These are phyloP conservation scores for Colletotrichum gloeosporioides DNA, from an alignment of 2,329 filamentous ascomycete genomes.

Conservation along the genomic window DNA sequence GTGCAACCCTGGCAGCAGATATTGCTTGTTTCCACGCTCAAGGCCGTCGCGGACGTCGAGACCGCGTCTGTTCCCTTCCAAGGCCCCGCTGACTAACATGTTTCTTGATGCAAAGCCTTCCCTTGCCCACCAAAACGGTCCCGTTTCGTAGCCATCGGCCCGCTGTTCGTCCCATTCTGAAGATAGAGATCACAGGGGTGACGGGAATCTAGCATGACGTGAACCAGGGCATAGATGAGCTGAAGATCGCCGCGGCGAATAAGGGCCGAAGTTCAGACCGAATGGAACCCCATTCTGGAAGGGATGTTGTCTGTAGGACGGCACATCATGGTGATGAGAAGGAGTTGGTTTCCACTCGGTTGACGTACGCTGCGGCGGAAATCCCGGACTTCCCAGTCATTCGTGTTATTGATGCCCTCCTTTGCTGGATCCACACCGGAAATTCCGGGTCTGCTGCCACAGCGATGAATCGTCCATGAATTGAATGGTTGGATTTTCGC, in stretches of 20 bases:
- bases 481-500: background rate
- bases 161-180: slow-evolving; percentile 7
- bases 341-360: background rate
- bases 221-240: background rate
- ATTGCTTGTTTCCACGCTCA: background rate
- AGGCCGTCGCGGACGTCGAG: background rate
- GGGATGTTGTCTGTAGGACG: background rate
- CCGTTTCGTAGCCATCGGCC: background rate
- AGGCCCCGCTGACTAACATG: background rate
- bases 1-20: background rate
- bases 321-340: background rate
- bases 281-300: background rate
- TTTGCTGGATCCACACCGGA: background rate
- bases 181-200: background rate
- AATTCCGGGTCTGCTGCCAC: background rate
- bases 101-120: background rate
- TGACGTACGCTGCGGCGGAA: background rate
- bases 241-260: background rate
- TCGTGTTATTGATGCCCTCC: background rate
- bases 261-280: background rate
- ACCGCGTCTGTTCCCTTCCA: background rate
- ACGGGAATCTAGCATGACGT: slow-evolving; percentile 1
- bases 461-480: background rate
- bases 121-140: background rate
- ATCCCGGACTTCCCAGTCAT: background rate